Base-by-base conservation (phyloP, 2,329 filamentous ascomycete species). In the Trichoderma polysporum region DNA sequence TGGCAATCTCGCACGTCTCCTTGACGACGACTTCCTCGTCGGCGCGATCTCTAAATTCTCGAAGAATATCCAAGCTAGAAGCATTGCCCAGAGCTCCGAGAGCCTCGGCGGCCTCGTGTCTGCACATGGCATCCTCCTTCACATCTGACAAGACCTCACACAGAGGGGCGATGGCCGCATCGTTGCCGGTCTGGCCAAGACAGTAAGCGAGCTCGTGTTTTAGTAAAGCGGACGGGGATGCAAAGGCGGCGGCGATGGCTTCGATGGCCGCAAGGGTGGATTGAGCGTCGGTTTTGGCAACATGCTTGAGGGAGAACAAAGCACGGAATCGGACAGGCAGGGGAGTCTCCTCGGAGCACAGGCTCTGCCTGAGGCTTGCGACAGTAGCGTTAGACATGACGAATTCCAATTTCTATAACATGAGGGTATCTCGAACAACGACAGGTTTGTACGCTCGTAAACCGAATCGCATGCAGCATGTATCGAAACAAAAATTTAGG, bases 121-220 rank as follows among this genome's bases (percentile, higher is more conserved):
- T 86, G 79, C 93, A 96, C 94, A 99, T 99, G 41, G 91, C 80
- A 81, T 98, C 94, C 79, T 98, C 93, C n/a, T 87, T 76, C 70
- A 88, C 81, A 78, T 98, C 87, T 71, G 91, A 86, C 66, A 98
- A 83, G 15, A 96, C 92, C 13, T 84, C 80, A 67, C 89, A 86
- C 71, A 99, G 83, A 69, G 88, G 90, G 10, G 89, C 85, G 10
- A 93, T 86, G 0, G 94, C 91, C 53, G 89, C 89, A 59, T 85
- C 79, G 76, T 97, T 93, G 67, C 89, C 89, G 1, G 92, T 94
- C 81, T 99, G 95, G 8, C 95, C 95, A 2, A 99, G 86, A 76
- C 95, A 99, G 82, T 99, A 99, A 29, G 95, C 95, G 57, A 99
- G 85, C 78, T 99, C 95, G 79, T 99, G 95, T 82, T 98, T 98